Evolutionary conservation across 495 filamentous ascomycete species (phyloP), one percentile per base, ranked within the genome.

Genomic region (Parathielavia hyrcaniae): DNA sequence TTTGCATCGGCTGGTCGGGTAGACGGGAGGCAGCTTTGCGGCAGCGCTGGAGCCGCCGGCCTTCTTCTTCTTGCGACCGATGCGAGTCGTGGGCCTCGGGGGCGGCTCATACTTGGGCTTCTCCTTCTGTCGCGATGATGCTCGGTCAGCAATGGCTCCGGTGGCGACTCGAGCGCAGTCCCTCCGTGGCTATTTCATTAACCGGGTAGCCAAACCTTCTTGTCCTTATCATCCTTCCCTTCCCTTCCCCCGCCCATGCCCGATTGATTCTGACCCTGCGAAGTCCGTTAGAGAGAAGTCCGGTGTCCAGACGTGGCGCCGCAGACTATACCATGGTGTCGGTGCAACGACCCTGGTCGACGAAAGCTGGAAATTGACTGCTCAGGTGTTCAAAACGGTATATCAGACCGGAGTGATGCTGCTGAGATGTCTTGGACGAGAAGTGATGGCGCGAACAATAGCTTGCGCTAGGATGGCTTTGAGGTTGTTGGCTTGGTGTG

Each of bases 61-160:
- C 82, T 86, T 93, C 76, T 91, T 91, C 83, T 97, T 97, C 85
- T 91, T 95, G 62, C 92, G 87, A n/a, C 93, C 93, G 70, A 99
- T 87, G 69, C 93, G 91, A 58, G 93, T 97, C 36, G 93, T 98
- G 43, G 93, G 93, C 59, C 89, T 88, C 71, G 95, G 95, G 58
- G 93, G 93, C 48, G 93, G 93, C 71, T 99, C 93, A 78, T 99
- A 97, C 86, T 90, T 96, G 61, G 95, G 93, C 83, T 97, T 97
- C 48, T 97, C 90, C 81, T 99, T 96, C 91, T 97, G 68, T 64
- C 72, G 51, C 58, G 57, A 44, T 38, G 17, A 50, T 23, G 51
- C 50, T 30, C 60, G 47, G 44, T 67, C 56, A 66, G 58, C 59
- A 47, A 50, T 50, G 61, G 58, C 16, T n/a, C n/a, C 9, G 52